Evolutionary conservation across 176 grass and related monocot genomes (phyloP).

Genomic region (Cocos nucifera): DNA sequence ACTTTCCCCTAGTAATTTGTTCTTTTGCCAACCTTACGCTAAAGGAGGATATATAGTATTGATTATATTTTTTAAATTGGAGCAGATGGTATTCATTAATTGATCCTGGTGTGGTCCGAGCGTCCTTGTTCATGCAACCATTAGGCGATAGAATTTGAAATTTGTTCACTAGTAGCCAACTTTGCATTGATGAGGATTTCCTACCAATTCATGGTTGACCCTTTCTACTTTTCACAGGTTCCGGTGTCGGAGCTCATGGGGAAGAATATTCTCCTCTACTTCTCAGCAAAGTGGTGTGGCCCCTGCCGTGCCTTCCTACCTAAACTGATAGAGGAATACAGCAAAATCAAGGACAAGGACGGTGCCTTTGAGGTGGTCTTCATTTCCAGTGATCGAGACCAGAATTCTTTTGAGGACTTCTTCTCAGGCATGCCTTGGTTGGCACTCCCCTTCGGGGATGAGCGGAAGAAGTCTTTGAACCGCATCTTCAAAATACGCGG

Average conservation of each 20-base stretch:
- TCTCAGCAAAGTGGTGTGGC: conserved; percentile 62
- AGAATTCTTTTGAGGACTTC: conserved; percentile 48
- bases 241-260: conserved; percentile 59
- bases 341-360: conserved; percentile 63
- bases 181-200: no score
- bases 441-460: conserved; percentile 61
- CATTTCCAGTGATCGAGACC: conserved; percentile 56
- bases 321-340: conserved; percentile 54
- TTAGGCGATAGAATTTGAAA: no score
- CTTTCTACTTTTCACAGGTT: conserved; percentile 25
- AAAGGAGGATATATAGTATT: no score
- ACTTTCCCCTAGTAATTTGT: no score
- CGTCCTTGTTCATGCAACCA: no score
- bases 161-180: no score
- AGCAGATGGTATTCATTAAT: no score
- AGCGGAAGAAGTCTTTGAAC: conserved; percentile 32
- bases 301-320: conserved; percentile 67
- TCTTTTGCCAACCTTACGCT: no score
- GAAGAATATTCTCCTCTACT: conserved; percentile 85
- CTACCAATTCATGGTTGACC: neutral
- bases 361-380: conserved; percentile 67
- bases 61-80: no score
- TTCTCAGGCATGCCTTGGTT: conserved; percentile 81
- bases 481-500: conserved; percentile 35
- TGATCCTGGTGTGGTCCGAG: no score